Base-by-base conservation (phyloP, 805 yeast species). In the Starmerella roubikii region DNA sequence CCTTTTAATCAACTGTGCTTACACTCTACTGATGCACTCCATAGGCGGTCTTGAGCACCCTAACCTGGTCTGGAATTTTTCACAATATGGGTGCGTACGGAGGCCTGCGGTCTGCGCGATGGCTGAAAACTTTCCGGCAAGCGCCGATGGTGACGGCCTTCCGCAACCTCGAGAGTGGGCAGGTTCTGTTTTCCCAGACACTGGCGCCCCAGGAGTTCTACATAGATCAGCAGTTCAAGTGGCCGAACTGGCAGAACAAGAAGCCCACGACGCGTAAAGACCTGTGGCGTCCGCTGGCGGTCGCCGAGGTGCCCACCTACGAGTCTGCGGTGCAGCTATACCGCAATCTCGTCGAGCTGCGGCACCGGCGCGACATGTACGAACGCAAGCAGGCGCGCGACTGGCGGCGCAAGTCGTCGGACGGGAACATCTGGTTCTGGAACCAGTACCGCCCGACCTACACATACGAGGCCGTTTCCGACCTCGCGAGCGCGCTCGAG, bases 391-490 rank as follows among this genome's bases (percentile, higher is more conserved):
- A 72, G 51, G 83, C 88, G 21, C 70, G 72, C 52, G 63, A 67
- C 32, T 63, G 78, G 67, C 70, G 95, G 53, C 75, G 73, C 53
- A 74, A 80, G 55, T 74, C 80, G 54, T 71, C 67, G 32, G 81
- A 74, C 41, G 91, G 93, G 1, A 77, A 81, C 60, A 73, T 77
- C 35, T 85, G 95, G 94, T 78, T 67, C 57, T 72, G 78, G 41
- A 88, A 83, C 34, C 93, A 82, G 60, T 88, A 71, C 64, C 72
- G 95, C 54, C 96, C 96, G 20, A 76, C 91, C 0, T 82, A 78
- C 60, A 67, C 93, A 11, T 94, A 83, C 58, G 96, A 86, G 58
- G 80, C 95, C 1, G 84, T 83, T 22, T 82, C 94, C 5, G 97
- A 86, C 60, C 62, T 86, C 47, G 62, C 74, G 24, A 68, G 74